Percentiles rank a stretch among this genome's conserved stretches.
Conservation (phyloP, 805 yeast species). For the Zygosaccharomyces lentus region DNA sequence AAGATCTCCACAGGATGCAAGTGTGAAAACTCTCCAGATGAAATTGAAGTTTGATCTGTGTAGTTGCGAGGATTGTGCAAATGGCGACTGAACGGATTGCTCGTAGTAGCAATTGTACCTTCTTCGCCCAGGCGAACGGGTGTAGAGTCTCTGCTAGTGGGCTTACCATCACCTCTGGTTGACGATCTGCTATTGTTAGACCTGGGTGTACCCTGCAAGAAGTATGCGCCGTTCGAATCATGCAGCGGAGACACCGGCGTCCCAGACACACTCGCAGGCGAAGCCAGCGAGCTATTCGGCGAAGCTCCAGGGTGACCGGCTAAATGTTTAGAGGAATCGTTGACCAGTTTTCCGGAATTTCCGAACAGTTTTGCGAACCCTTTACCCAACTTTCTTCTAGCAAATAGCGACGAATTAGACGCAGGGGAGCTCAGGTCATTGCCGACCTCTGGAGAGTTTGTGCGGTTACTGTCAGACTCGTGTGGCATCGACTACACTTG, state of each 20-base stretch:
- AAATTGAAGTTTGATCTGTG: constrained; percentile 7
- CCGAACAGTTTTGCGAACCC: constrained; percentile 14
- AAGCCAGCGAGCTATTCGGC: background rate
- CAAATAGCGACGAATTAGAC: constrained; percentile 12
- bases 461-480: constrained; percentile 2
- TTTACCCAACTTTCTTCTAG: constrained; percentile 9
- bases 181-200: background rate
- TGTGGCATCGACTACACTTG: constrained; percentile 9
- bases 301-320: background rate
- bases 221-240: background rate
- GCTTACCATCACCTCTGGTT: background rate
- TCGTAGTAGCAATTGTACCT: constrained; percentile 8
- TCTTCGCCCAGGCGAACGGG: constrained; percentile 1
- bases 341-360: background rate
- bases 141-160: background rate
- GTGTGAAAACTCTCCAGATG: constrained; percentile 20
- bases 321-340: background rate
- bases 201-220: constrained; percentile 1
- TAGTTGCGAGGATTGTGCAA: constrained; percentile 18
- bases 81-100: constrained; percentile 14
- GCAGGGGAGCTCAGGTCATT: constrained; percentile 10
- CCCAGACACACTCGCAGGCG: constrained; percentile 1
- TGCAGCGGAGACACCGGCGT: constrained; percentile 1
- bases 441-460: constrained; percentile 9
- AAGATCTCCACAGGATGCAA: constrained; percentile 31